Conservation (phyloP, 2,329 filamentous ascomycete genomes). For the Hymenoscyphus repandus region DNA sequence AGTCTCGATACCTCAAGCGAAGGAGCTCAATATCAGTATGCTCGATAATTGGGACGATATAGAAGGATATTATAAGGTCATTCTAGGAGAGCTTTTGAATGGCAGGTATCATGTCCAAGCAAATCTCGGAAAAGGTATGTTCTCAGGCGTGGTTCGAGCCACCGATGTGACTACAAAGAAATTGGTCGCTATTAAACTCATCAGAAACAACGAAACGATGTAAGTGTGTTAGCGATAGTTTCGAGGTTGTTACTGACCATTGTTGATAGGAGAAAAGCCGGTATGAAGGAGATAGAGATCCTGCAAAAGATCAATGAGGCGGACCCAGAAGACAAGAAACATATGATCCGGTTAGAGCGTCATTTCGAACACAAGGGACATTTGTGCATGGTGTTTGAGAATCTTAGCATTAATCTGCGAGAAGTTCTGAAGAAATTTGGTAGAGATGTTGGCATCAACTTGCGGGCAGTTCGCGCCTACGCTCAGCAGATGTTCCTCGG, state of each 20-base stretch:
- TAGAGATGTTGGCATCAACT: conserved; percentile 86
- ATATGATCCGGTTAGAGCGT: conserved; percentile 82
- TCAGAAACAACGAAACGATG: conserved; percentile 93
- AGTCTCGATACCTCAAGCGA: conserved; percentile 38
- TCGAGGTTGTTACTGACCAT: conserved; percentile 22
- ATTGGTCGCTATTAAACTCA: conserved; percentile 94
- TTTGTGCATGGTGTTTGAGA: conserved; percentile 95
- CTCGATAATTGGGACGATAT: conserved; percentile 91
- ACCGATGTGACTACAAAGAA: conserved; percentile 68
- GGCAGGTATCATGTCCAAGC: conserved; percentile 85
- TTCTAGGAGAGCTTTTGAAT: conserved; percentile 84
- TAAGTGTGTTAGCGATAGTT: conserved; percentile 28
- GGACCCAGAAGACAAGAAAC: conserved; percentile 84
- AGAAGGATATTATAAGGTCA: conserved; percentile 94
- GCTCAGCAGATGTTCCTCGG: conserved; percentile 93
- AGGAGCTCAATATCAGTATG: conserved; percentile 65
- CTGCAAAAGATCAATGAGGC: conserved; percentile 79
- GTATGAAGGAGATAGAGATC: conserved; percentile 91
- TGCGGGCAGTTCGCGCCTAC: conserved; percentile 81
- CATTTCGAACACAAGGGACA: conserved; percentile 93
- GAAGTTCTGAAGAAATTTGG: conserved; percentile 96
- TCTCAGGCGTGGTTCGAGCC: conserved; percentile 90
- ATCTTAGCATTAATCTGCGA: conserved; percentile 85
- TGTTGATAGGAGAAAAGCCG: conserved; percentile 63
- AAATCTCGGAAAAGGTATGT: conserved; percentile 88